Conservation (phyloP, 2,329 filamentous ascomycete genomes). For the Pseudonectria buxi region DNA sequence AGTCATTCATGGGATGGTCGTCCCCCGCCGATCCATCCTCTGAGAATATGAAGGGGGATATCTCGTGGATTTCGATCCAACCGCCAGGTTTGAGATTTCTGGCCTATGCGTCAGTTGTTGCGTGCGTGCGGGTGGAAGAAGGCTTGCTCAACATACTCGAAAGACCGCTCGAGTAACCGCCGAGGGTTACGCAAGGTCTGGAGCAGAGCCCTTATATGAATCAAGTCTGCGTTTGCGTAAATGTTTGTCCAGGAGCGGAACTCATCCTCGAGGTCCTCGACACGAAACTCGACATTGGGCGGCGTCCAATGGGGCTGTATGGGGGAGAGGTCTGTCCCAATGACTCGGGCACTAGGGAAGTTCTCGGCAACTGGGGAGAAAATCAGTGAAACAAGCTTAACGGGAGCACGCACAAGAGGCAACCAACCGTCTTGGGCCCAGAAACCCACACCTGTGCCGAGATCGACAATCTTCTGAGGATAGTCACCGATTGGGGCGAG, state of each 20-base stretch:
- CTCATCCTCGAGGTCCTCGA: conserved; percentile 32
- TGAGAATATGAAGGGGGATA: conserved; percentile 25
- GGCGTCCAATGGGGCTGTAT: conserved; percentile 43
- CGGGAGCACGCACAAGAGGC: neutral
- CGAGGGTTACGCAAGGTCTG: conserved; percentile 45
- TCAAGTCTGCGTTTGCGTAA: conserved; percentile 40
- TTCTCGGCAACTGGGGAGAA: conserved; percentile 34
- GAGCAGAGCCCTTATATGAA: conserved; percentile 46
- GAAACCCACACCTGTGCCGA: conserved; percentile 44
- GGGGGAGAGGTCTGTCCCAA: conserved; percentile 38
- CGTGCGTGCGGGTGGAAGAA: neutral
- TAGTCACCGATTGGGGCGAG: conserved; percentile 37
- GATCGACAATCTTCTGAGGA: conserved; percentile 43
- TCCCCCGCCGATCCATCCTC: conserved; percentile 24
- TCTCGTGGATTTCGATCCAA: conserved; percentile 34
- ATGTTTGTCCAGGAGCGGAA: conserved; percentile 29
- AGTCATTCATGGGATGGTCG: conserved; percentile 25
- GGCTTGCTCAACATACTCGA: conserved; percentile 24
- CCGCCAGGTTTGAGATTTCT: conserved; percentile 32
- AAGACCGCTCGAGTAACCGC: conserved; percentile 41
- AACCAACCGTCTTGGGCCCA: conserved; percentile 49
- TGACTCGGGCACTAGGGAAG: conserved; percentile 38
- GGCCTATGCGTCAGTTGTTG: conserved; percentile 5
- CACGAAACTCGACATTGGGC: conserved; percentile 48
- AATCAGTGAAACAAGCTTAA: conserved; percentile 5